A percentile compares a stretch with the other conserved stretches of the same genome.
Conservation (phyloP, 169 alveolate genomes). For the Eimeria mitis region DNA sequence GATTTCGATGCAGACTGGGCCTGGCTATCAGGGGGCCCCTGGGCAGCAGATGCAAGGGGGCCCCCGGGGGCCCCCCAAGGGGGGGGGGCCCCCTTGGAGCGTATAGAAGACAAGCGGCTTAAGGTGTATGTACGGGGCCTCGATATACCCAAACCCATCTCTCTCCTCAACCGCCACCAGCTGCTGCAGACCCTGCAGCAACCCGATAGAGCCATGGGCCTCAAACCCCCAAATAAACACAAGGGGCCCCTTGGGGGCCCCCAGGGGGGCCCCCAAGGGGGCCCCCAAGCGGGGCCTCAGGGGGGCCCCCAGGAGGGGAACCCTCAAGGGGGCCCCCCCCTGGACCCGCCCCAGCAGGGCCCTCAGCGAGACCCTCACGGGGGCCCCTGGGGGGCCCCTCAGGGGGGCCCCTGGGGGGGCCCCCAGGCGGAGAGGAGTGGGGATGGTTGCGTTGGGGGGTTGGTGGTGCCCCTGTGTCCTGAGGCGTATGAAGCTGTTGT, state of each 20-base stretch:
- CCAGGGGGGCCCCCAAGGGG: not conserved
- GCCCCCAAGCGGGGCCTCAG: not conserved
- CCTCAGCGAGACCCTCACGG: no score
- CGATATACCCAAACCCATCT: conserved; percentile 4
- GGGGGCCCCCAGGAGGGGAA: no score
- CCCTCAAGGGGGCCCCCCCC: no score
- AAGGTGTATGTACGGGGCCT: conserved; percentile 22
- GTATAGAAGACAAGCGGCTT: not conserved
- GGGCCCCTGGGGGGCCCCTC: no score
- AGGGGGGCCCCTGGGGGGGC: no score
- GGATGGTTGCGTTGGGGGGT: not conserved
- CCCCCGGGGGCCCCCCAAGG: not conserved
- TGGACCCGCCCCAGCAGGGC: no score
- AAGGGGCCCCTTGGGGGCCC: not conserved
- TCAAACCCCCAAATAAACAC: not conserved
- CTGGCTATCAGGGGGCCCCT: conserved; percentile 55
- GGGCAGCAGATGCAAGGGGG: conserved; percentile 4
- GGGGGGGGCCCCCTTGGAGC: conserved; percentile 27
- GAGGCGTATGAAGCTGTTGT: conserved; percentile 27
- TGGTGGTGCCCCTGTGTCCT: not conserved
- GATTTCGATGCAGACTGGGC: conserved; percentile 46
- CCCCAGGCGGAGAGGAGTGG: no score
- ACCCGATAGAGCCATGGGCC: not conserved
- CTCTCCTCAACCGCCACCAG: conserved; percentile 20
- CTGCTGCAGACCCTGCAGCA: conserved; percentile 11